These are phyloP conservation scores for Hypomontagnella monticulosa DNA, from an alignment of 495 filamentous ascomycete species.

Conservation along the genomic window DNA sequence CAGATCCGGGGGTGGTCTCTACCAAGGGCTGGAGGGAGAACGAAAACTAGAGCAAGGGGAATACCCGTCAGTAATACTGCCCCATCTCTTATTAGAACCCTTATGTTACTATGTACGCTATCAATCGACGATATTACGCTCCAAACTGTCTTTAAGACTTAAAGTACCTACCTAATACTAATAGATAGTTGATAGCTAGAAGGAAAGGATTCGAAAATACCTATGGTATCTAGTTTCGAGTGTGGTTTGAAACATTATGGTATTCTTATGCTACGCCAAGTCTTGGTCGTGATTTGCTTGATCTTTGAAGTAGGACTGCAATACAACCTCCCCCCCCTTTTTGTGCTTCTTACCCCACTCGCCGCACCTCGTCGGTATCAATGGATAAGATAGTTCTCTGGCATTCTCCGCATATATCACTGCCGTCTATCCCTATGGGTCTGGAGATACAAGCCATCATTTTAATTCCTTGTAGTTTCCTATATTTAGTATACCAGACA, in stretches of 20 bases:
- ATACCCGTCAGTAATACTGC: no score
- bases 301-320: neutral
- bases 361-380: neutral
- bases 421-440: neutral
- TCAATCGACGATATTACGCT: no score
- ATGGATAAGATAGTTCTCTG: neutral
- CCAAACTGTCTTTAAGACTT: no score
- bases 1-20: no score
- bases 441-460: neutral
- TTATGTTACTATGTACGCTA: no score
- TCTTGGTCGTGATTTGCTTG: neutral
- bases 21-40: no score
- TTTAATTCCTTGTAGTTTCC: neutral
- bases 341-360: neutral
- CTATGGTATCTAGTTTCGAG: no score
- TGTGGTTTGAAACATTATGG: neutral
- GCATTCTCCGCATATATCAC: no score
- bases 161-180: no score
- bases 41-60: no score
- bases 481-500: neutral
- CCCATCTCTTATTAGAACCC: no score
- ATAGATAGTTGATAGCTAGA: no score
- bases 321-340: conserved; percentile 6
- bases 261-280: neutral
- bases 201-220: neutral